Conservation (phyloP, 495 filamentous ascomycete genomes). For the Xylaria longipes region DNA sequence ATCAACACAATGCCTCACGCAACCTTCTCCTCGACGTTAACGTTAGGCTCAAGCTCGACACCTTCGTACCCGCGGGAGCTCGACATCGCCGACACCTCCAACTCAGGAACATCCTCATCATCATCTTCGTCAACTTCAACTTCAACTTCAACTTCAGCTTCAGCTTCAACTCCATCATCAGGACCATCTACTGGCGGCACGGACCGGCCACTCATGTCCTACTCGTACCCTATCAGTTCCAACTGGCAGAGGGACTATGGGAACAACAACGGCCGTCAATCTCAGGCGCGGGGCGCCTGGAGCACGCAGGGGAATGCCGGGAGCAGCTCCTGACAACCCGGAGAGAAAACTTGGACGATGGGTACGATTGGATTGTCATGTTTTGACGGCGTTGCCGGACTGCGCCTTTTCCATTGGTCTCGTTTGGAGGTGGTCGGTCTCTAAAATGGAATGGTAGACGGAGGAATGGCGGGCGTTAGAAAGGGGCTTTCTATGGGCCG, state of each 20-base stretch:
- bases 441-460: not conserved
- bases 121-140: no score
- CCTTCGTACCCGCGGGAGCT: not conserved
- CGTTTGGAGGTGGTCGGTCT: not conserved
- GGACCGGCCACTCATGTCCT: conserved; percentile 6
- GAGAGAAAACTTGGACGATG: not conserved
- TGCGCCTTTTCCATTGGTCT: no score
- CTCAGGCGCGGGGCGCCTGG: not conserved
- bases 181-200: not conserved
- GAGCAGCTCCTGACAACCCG: not conserved
- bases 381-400: not conserved
- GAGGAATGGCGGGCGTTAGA: not conserved
- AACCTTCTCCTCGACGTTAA: not conserved
- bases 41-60: not conserved
- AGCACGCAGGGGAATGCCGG: conserved; percentile 8
- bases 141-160: no score
- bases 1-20: conserved; percentile 5
- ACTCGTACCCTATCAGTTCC: conserved; percentile 2
- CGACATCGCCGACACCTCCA: not conserved
- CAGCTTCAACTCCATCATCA: no score
- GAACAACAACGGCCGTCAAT: not conserved
- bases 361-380: not conserved
- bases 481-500: not conserved
- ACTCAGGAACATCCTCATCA: not conserved
- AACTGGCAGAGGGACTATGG: conserved; percentile 3